Evolutionary conservation across 306 rosid species (phyloP), one percentile per base, ranked within the genome.

Genomic region (Vigna hirtella): DNA sequence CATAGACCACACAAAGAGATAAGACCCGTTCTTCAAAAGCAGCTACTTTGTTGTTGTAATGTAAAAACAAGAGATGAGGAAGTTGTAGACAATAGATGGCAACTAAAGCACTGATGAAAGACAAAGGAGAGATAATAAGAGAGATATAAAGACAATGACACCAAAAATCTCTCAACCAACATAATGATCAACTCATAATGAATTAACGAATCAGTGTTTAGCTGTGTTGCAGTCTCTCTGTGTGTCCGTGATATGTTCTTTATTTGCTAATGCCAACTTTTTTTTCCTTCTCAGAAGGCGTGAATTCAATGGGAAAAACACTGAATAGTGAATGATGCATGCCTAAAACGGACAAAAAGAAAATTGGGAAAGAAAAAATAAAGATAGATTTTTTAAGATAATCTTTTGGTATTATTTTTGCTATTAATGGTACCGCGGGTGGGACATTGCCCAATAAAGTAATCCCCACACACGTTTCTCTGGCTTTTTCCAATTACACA

Each of bases 11-110:
- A 34, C 45, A 58, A 58, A 36, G 30, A 81, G 10, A 75, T 5
- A 34, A 18, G 52, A 70, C 53, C 73, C 34, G 74, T 71, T 63
- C 74, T 40, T 26, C 61, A 40, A 34, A 64, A 64, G 5, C 24
- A 49, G 57, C 58, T 72, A 63, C 30, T 52, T 38, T 16, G 66
- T 69, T 52, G 67, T 43, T 48, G 17, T 22, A 30, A 9, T 70
- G 36, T 14, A 30, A 53, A 13, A 65, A 58, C n/a, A 32, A 49
- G 28, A 49, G 70, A 72, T 1, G 32, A 42, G 52, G 74, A 55
- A 30, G 82, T 74, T 26, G 63, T 40, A 56, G 69, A 64, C n/a
- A 36, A 17, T 64, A 36, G 40, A 32, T 17, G 61, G 55, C 18
- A 43, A 40, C 9, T 2, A 8, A 58, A 61, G 8, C 15, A 55